Evolutionary conservation across 163 green algal species (phyloP).

Genomic region (Chlamydomonas reinhardtii): DNA sequence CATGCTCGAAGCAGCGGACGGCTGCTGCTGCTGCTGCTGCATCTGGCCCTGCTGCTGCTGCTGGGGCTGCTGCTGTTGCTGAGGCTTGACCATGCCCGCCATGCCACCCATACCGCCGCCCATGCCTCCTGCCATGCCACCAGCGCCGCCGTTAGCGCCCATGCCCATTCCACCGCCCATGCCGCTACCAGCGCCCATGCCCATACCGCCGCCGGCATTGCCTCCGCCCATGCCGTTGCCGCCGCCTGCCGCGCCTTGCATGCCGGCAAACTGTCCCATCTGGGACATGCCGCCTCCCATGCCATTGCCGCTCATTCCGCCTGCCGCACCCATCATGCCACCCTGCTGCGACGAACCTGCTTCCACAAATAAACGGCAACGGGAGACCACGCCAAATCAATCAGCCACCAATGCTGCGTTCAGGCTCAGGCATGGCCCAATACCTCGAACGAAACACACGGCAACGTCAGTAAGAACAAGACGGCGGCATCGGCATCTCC

Average conservation of each 20-base stretch:
- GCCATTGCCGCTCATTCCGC: conserved; percentile 32
- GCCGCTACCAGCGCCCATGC: conserved; percentile 40
- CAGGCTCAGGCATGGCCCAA: neutral
- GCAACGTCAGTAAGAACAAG: neutral
- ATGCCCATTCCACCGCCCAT: conserved; percentile 43
- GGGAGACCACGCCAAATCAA: conserved; percentile 14
- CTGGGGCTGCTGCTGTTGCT: neutral
- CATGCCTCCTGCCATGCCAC: conserved; percentile 29
- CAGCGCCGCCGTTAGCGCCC: conserved; percentile 17
- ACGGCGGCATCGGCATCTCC: no score
- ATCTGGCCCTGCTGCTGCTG: conserved; percentile 2
- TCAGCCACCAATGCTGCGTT: neutral
- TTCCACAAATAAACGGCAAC: conserved; percentile 9
- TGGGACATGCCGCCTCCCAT: conserved; percentile 43
- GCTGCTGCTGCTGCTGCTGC: conserved; percentile 2
- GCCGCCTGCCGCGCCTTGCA: conserved; percentile 17
- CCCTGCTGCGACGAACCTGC: conserved; percentile 43
- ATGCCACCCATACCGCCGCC: conserved; percentile 37
- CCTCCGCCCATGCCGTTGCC: conserved; percentile 47
- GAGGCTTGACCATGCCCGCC: conserved; percentile 8
- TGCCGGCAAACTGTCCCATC: conserved; percentile 34
- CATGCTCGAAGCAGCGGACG: neutral
- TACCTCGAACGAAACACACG: neutral
- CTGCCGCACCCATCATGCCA: conserved; percentile 45
- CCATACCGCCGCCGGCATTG: conserved; percentile 11